phyloP scores from a whole-genome alignment of 2,329 filamentous ascomycete species.

The Pseudogymnoascus sp. region DNA sequence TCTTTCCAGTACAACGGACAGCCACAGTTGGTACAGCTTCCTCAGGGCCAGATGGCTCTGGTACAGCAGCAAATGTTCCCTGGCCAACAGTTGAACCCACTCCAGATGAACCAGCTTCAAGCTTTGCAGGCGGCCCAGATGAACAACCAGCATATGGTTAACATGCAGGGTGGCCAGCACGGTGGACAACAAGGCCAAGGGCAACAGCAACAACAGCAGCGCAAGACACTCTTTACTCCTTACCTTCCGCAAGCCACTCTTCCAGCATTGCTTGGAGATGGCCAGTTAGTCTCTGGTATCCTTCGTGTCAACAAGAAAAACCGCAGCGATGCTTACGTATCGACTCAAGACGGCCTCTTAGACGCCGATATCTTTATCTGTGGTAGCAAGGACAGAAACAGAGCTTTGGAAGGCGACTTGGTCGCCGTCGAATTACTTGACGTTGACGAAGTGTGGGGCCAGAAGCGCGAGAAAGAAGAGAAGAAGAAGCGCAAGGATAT shows the following conservation, averaged over 20 bases:
- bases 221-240: constrained; percentile 97
- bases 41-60: constrained; percentile 74
- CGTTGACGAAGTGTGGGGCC: constrained; percentile 95
- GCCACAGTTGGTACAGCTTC: constrained; percentile 79
- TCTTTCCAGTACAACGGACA: constrained; percentile 85
- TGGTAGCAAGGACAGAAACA: constrained; percentile 96
- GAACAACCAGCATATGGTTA: constrained; percentile 66
- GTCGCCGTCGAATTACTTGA: constrained; percentile 94
- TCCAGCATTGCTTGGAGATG: constrained; percentile 81
- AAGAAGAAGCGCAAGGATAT: constrained; percentile 99
- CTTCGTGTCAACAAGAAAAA: constrained; percentile 99
- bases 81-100: constrained; percentile 77
- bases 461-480: constrained; percentile 98
- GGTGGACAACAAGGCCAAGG: constrained; percentile 56
- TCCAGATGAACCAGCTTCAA: constrained; percentile 86
- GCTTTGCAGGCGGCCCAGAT: constrained; percentile 85
- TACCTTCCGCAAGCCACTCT: constrained; percentile 93
- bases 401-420: constrained; percentile 89
- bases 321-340: constrained; percentile 95
- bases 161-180: constrained; percentile 64
- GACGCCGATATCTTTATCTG: constrained; percentile 99
- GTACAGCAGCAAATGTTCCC: constrained; percentile 70
- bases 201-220: constrained; percentile 80
- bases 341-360: constrained; percentile 75
- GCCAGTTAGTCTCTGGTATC: constrained; percentile 91